Evolutionary conservation across 2,329 filamentous ascomycete species (phyloP), one percentile per base, ranked within the genome.

Genomic region (Drechslera avenae): DNA sequence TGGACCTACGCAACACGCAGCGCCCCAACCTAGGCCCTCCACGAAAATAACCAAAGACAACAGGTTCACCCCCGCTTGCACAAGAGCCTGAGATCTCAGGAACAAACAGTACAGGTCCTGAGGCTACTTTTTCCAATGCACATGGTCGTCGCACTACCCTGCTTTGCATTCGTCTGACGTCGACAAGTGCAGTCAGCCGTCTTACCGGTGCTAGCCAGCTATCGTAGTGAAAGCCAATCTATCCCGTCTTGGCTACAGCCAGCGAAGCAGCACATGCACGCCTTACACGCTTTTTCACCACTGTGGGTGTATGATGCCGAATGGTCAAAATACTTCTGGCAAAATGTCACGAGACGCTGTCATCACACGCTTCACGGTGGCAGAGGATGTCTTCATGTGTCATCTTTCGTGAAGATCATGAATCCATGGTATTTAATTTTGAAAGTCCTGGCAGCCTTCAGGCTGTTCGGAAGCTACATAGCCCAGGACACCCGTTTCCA

Each of bases 341-440:
- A 2, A 18, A 33, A 39, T 7, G 3, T 42, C 37, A 41, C 46
- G 26, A 37, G 3, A 4, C 26, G 2, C 26, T 10, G 10, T 28
- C 26, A 28, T 28, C 26, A 28, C 26, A 10, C 26, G 10, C 26
- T 28, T 28, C 26, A 28, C 26, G 10, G 10, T 13, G 12, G 19
- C 19, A 39, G n/a, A 31, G 9, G 12, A 23, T 17, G 17, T 30
- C 4, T 3, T 43, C n/a, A 31, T 41, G 14, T 35, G 10, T 21
- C 28, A 17, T 51, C 40, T 16, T 42, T 62, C 56, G 56, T 66
- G 56, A 52, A 63, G 50, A 59, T 66, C 63, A 64, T 61, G 59
- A 66, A 67, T 60, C 63, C 64, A 59, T 67, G 59, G 66, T 64
- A 67, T 68, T 69, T 67, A 39, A 54, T 63, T 65, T 67, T 62